Evolutionary conservation across 225 moss, liverwort and hornwort species (phyloP).

Genomic region (Marchantia paleacea): DNA sequence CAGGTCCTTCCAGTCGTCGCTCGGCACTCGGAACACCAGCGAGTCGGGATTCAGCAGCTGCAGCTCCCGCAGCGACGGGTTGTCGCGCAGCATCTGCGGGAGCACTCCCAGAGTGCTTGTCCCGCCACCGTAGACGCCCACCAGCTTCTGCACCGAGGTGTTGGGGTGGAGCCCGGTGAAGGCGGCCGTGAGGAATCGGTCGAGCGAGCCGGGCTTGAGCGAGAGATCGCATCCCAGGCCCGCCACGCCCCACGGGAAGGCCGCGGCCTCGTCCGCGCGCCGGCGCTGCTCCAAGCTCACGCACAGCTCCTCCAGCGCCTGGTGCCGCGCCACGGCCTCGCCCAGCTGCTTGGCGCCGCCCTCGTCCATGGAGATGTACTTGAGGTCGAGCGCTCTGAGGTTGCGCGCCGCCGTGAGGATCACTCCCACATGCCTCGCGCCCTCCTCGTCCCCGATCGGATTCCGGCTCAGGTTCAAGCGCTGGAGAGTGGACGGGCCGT

Average conservation of each 20-base stretch:
- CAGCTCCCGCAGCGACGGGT: slow-evolving; percentile 16
- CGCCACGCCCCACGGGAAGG: slow-evolving; percentile 2
- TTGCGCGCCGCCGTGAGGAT: slow-evolving; percentile 21
- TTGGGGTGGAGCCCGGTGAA: slow-evolving; percentile 21
- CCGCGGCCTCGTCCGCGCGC: slow-evolving; percentile 4
- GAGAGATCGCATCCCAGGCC: background rate
- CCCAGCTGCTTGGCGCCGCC: slow-evolving; percentile 27
- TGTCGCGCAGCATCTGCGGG: slow-evolving; percentile 20
- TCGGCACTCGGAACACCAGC: slow-evolving; percentile 17
- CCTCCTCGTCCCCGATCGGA: slow-evolving; percentile 27
- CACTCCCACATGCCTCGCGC: slow-evolving; percentile 15
- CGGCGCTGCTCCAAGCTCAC: slow-evolving; percentile 19
- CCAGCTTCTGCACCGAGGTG: slow-evolving; percentile 13
- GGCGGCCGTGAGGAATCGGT: slow-evolving; percentile 17
- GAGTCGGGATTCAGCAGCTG: slow-evolving; percentile 21
- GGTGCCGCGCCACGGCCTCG: slow-evolving; percentile 26
- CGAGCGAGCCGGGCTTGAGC: slow-evolving; percentile 8
- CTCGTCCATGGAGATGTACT: slow-evolving; percentile 20
- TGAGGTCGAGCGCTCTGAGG: slow-evolving; percentile 8
- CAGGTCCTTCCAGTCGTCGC: slow-evolving; percentile 19
- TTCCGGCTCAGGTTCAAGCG: slow-evolving; percentile 16
- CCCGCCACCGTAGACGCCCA: slow-evolving; percentile 21
- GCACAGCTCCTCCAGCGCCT: slow-evolving; percentile 10
- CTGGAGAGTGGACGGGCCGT: slow-evolving; percentile 19
- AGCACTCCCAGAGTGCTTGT: slow-evolving; percentile 14